Conservation (phyloP, 2,329 filamentous ascomycete genomes). For the Ophiostoma triangulosporum region DNA sequence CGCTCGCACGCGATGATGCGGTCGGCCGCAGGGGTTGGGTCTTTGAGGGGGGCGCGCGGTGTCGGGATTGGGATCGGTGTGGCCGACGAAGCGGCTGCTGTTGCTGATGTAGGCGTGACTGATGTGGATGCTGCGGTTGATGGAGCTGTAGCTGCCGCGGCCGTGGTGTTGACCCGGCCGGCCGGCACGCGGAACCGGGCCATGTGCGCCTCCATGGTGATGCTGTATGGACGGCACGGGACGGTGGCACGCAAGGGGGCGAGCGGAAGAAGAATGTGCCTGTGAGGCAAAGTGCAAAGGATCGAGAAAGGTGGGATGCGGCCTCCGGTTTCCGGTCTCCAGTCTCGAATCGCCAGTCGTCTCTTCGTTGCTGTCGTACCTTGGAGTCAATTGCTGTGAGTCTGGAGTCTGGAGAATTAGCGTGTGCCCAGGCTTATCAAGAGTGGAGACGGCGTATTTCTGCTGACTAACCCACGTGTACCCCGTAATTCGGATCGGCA, state of each 20-base stretch:
- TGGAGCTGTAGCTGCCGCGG: neutral
- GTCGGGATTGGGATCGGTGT: no score
- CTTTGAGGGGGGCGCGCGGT: neutral
- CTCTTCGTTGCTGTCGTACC: neutral
- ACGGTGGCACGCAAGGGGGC: neutral
- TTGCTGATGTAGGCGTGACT: neutral
- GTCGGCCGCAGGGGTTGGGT: neutral
- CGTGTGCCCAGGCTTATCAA: neutral
- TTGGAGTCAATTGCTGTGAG: neutral
- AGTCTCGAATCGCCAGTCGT: neutral
- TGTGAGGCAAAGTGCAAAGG: neutral
- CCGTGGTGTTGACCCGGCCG: neutral
- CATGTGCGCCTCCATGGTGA: slow-evolving; percentile 1
- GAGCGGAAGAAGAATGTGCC: neutral
- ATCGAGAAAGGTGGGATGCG: neutral
- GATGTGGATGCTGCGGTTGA: neutral
- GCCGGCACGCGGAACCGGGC: slow-evolving; percentile 2
- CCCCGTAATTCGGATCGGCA: no score
- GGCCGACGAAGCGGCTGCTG: neutral
- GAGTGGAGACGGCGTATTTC: neutral
- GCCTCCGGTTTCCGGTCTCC: no score
- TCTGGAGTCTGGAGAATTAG: neutral
- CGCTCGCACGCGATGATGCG: slow-evolving; percentile 8
- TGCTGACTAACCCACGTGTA: no score
- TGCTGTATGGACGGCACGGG: neutral